A percentile compares a stretch with the other conserved stretches of the same genome.
phyloP scores from a whole-genome alignment of 2,329 filamentous ascomycete species.

The Monosporascus sp. region DNA sequence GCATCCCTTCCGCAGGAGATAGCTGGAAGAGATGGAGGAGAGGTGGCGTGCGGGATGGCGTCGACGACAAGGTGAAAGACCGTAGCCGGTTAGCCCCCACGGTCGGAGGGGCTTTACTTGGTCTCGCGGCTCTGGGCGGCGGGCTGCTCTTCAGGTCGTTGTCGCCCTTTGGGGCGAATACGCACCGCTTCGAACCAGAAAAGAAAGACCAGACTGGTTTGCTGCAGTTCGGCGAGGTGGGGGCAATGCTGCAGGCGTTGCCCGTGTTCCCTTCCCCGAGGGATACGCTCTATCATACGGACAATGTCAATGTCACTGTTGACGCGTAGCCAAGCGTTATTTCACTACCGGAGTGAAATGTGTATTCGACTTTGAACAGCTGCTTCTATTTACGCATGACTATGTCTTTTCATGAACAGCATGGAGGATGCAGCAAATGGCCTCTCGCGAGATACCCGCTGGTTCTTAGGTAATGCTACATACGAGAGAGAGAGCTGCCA shows the following conservation, averaged over 20 bases:
- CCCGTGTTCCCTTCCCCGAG: constrained; percentile 8
- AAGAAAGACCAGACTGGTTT: constrained; percentile 23
- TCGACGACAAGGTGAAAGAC: constrained; percentile 18
- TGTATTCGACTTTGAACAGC: background rate
- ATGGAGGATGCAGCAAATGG: too few relatives aligned
- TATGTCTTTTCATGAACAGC: too few relatives aligned
- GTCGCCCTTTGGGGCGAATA: constrained; percentile 39
- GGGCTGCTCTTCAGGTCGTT: constrained; percentile 35
- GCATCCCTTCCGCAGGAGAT: constrained; percentile 25
- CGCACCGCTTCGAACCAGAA: constrained; percentile 37
- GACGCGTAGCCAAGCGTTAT: constrained; percentile 1
- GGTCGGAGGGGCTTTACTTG: constrained; percentile 31
- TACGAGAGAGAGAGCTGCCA: too few relatives aligned
- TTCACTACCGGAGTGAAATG: too few relatives aligned
- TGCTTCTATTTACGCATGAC: background rate
- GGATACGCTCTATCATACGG: constrained; percentile 9
- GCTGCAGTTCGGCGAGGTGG: constrained; percentile 41
- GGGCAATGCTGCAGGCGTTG: constrained; percentile 35
- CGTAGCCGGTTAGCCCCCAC: constrained; percentile 26
- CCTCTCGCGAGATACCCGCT: too few relatives aligned
- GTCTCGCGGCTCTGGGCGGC: constrained; percentile 28
- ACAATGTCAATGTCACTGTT: constrained; percentile 6
- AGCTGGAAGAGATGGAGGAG: constrained; percentile 31
- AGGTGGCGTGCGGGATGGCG: constrained; percentile 23
- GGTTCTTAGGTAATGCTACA: too few relatives aligned